Evolutionary conservation across 768 basidiomycete species (phyloP), one percentile per base, ranked within the genome.

Genomic region (Tylopilus sp.): DNA sequence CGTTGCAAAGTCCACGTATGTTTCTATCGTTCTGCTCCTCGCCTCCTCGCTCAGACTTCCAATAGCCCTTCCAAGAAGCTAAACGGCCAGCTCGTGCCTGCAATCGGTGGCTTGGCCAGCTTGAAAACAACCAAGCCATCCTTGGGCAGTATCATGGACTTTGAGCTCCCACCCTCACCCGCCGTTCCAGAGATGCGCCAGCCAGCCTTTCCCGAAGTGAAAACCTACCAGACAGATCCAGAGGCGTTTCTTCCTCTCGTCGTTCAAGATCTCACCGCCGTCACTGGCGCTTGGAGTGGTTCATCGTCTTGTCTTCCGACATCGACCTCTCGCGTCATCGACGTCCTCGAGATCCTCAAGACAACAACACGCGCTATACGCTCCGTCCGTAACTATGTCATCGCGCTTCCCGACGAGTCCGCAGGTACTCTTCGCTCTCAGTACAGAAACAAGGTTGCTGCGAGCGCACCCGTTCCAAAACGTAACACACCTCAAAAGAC

Each of bases 311-410:
- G 65, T 40, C 52, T 62, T 47, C 47, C 23, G 13, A 12, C 47
- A 10, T 25, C 42, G 13, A 42, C 47, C 12, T 57, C 62, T 23
- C 59, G 56, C 47, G 69, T 81, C 44, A 50, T 64, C 13, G 86
- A 90, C 54, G 77, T 97, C 7, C 77, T 95, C 9, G 75, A 73
- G 5, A 73, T 84, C 5, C 79, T 95, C 51, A 86, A 90, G 67
- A 81, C 76, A 1, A 94, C 92, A 0, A 92, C 91, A 7, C 79
- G 78, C 36, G 83, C 88, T 4, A 83, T 97, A 42, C 82, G 93
- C 30, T 84, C 86, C 13, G 86, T 91, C 28, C 80, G 92, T 12
- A 90, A 90, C 65, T 94, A 93, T 66, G 72, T 93, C 18, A 73
- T 94, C 28, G 82, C 87, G 0, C 79, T 94, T 13, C 91, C 91